Evolutionary conservation across 2,329 filamentous ascomycete genomes (phyloP).

Genomic region (Fusarium haematococcum): DNA sequence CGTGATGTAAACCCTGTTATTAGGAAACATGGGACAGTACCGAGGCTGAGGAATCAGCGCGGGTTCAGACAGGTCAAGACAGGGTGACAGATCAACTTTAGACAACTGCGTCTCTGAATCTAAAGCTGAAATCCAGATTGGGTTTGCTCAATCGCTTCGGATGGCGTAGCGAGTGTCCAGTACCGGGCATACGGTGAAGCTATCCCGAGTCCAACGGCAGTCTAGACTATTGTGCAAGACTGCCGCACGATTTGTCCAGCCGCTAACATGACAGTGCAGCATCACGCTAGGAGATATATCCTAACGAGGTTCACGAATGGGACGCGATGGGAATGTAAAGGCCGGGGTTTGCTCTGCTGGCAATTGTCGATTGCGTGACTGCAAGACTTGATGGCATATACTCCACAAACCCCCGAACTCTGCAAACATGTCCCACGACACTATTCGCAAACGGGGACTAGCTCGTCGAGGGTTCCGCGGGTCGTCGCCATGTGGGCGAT

Average conservation of each 20-base stretch:
- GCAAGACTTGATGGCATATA: slow-evolving; percentile 16
- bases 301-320: background rate
- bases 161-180: background rate
- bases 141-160: background rate
- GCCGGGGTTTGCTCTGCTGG: background rate
- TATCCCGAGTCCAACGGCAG: background rate
- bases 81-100: too few species aligned
- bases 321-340: background rate
- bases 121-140: background rate
- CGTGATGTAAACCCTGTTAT: slow-evolving; percentile 16
- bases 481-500: slow-evolving; percentile 17
- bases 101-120: background rate
- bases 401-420: slow-evolving; percentile 6
- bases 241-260: background rate
- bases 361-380: slow-evolving; percentile 28
- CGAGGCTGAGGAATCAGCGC: background rate
- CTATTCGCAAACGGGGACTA: background rate
- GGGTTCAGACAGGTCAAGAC: background rate
- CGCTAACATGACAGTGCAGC: background rate
- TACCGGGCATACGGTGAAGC: background rate
- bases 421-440: background rate
- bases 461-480: background rate
- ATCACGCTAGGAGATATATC: background rate
- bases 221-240: slow-evolving; percentile 4
- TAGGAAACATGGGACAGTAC: background rate